Conservation (phyloP, 1,284 basidiomycete species). For the Apiotrichum veenhuisii region DNA sequence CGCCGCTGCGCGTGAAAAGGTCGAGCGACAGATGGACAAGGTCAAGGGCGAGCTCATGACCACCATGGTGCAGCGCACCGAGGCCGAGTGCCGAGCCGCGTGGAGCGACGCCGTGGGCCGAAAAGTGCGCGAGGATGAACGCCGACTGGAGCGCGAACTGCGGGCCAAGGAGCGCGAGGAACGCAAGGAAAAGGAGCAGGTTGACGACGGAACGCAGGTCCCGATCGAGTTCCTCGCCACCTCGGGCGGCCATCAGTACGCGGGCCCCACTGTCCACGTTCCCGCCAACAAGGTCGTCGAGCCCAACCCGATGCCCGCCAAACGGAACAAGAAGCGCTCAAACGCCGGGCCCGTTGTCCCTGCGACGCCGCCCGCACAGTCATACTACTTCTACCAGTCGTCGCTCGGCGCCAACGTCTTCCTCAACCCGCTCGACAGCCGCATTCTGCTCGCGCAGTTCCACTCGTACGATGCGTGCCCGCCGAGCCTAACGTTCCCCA, state of each 20-base stretch:
- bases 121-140: conserved; percentile 48
- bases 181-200: conserved; percentile 12
- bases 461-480: conserved; percentile 80
- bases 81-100: conserved; percentile 38
- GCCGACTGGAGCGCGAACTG: conserved; percentile 48
- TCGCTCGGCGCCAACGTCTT: conserved; percentile 87
- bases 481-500: conserved; percentile 68
- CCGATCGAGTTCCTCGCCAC: conserved; percentile 16
- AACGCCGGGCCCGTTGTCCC: conserved; percentile 27
- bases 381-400: conserved; percentile 93
- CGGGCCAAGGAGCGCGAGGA: conserved; percentile 31
- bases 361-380: conserved; percentile 33
- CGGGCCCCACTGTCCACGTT: conserved; percentile 22
- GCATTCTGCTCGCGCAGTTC: conserved; percentile 82
- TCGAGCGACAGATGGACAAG: conserved; percentile 72
- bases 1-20: conserved; percentile 68
- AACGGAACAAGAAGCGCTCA: conserved; percentile 25
- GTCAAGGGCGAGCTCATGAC: conserved; percentile 67
- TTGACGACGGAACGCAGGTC: conserved; percentile 8
- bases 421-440: conserved; percentile 92
- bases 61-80: conserved; percentile 43
- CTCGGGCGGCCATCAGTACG: not conserved
- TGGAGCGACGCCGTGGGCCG: conserved; percentile 43
- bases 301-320: conserved; percentile 41
- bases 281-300: conserved; percentile 38